Conservation (phyloP, 306 rosid species). For the Prinsepia uniflora region DNA sequence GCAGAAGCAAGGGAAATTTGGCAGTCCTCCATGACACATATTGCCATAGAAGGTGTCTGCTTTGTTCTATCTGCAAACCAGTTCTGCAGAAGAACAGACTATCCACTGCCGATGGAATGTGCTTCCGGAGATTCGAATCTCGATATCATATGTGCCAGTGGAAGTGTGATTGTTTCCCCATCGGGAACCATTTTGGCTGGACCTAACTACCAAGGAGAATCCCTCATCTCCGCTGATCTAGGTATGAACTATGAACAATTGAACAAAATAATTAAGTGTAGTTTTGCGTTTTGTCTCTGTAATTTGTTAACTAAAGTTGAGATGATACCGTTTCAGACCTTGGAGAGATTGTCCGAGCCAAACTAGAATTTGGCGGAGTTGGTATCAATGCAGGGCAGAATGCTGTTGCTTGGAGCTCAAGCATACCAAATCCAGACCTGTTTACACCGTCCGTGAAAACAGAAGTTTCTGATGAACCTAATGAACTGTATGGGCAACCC, state of each 20-base stretch:
- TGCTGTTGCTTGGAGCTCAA: background rate
- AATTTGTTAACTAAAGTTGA: background rate
- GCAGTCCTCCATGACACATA: constrained; percentile 75
- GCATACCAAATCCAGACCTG: background rate
- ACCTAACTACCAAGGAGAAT: constrained; percentile 74
- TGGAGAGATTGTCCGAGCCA: constrained; percentile 70
- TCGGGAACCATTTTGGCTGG: constrained; percentile 78
- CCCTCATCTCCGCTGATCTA: constrained; percentile 72
- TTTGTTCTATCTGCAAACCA: constrained; percentile 80
- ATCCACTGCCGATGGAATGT: constrained; percentile 63
- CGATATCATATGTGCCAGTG: constrained; percentile 67
- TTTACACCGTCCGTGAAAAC: constrained; percentile 9
- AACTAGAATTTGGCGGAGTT: constrained; percentile 65
- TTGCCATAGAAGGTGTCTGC: constrained; percentile 81
- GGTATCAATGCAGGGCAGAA: constrained; percentile 61
- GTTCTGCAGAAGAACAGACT: constrained; percentile 66
- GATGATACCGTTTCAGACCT: constrained; percentile 43
- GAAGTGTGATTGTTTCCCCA: constrained; percentile 78
- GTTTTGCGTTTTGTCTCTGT: background rate
- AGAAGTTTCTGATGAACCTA: constrained; percentile 13
- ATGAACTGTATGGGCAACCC: background rate
- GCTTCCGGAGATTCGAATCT: constrained; percentile 44
- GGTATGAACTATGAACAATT: constrained; percentile 34
- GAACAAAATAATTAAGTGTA: no score
- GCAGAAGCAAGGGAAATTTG: constrained; percentile 67